Percentiles rank a stretch among this genome's conserved stretches.
These are phyloP conservation scores for Silybum marianum DNA, from an alignment of 129 eudicot genomes.

Conservation along the genomic window DNA sequence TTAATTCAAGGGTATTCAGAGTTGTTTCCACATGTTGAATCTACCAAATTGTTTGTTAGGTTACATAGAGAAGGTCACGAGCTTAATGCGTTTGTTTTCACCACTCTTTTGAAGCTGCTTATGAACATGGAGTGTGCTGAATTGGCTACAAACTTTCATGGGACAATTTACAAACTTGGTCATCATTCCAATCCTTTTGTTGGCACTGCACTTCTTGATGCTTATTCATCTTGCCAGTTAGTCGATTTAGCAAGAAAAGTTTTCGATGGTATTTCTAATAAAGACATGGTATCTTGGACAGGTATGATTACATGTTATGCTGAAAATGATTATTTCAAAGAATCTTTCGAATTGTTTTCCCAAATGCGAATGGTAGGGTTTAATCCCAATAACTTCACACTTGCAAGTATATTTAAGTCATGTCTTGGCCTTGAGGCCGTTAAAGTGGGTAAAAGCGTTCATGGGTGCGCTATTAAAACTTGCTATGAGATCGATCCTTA, in stretches of 20 bases:
- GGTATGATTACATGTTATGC: slow-evolving; percentile 82
- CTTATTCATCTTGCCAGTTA: slow-evolving; percentile 58
- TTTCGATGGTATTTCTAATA: slow-evolving; percentile 50
- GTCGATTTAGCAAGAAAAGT: slow-evolving; percentile 51
- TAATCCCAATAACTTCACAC: slow-evolving; percentile 54
- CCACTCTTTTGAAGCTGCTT: slow-evolving; percentile 63
- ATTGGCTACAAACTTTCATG: slow-evolving; percentile 50
- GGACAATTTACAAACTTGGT: slow-evolving; percentile 53
- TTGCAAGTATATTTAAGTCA: slow-evolving; percentile 73
- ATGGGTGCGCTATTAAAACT: slow-evolving; percentile 58
- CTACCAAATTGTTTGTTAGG: slow-evolving; percentile 48
- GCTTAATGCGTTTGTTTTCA: slow-evolving; percentile 71
- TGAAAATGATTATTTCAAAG: slow-evolving; percentile 52
- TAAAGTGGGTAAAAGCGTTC: slow-evolving; percentile 55
- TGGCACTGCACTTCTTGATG: slow-evolving; percentile 74
- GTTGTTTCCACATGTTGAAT: slow-evolving; percentile 30
- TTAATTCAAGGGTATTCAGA: slow-evolving; percentile 54
- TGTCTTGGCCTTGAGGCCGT: slow-evolving; percentile 59
- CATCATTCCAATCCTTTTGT: slow-evolving; percentile 61
- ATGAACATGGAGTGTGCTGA: slow-evolving; percentile 59
- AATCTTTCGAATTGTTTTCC: slow-evolving; percentile 48
- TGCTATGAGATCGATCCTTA: slow-evolving; percentile 60
- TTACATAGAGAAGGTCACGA: slow-evolving; percentile 73
- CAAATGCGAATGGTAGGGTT: slow-evolving; percentile 57
- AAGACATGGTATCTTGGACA: slow-evolving; percentile 86